Base-by-base conservation (phyloP, 169 alveolate species). In the Miamiensis avidus region DNA sequence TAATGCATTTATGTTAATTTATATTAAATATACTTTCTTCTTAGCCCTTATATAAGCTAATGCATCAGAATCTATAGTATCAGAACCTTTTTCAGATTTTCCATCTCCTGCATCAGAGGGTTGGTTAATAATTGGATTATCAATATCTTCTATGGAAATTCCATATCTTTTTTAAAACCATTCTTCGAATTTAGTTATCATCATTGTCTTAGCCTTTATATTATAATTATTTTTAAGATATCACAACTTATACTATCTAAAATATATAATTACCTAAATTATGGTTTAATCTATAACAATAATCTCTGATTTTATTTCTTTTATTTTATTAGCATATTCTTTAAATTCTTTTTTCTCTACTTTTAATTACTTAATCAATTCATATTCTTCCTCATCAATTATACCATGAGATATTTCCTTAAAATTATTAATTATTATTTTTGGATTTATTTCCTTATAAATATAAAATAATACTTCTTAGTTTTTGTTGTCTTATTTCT, bases 301-400 rank as follows among this genome's bases (percentile, higher is more conserved):
- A 25, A 89, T 85, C 25, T 92, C 94, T 64, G 92, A 88, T 77
- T 92, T 92, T 1, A 89, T n/a, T 25, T 76, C 65, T 81, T 90
- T 92, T n/a, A 89, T 76, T 65, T 86, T 29, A 28, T 92, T 93
- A 65, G 90, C 92, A 65, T 91, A 78, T 28, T 81, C 87, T 87
- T 93, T 92, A 73, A 91, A 91, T 20, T 69, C 31, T 76, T 89
- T 91, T 85, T 94, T 94, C 28, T 83, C 34, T 26, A 92, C 94
- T 78, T 94, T 94, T 64, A 94, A 65, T 76, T 88, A 78, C 84
- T 91, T 82, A 29, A 94, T 81, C 25, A 86, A 78, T 25, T 73
- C 72, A 73, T 82, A 91, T 83, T 94, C 97, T 75, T 94, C 97
- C 84, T 94, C 97, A 81, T 94, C 97, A 33, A 94, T 94, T 32